Base-by-base conservation (phyloP, 192 early-diverging fungal genomes). In the Rhizophagus sp. region DNA sequence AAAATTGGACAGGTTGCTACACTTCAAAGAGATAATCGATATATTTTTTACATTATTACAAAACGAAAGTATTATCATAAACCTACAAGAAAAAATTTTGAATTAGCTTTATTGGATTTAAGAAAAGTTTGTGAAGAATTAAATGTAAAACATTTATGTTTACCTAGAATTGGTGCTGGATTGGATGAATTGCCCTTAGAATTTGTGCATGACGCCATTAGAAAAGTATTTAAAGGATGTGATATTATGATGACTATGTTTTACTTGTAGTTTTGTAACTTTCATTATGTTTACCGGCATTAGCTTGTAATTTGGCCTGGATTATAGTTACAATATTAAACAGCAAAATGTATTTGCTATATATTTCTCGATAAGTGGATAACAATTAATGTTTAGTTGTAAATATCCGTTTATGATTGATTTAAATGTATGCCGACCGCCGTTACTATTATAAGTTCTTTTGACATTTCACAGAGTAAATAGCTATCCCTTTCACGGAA, bases 41-140 rank as follows among this genome's bases (percentile, higher is more conserved):
- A 79, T 41, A 83, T 83, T 61, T 85, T 85, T 47, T 85, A 85
- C 64, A 64, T 85, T 17, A 83, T 83, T 13, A 81, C 84, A 27
- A 78, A 80, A 34, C 57, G 76, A 66, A 77, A 62, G 47, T 65
- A 34, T 24, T 85, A 47, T 41, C 75, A 81, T 33, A 78, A 61
- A 75, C 72, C 84, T 30, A 81, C 61, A 12, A 34, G 64, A 19
- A 67, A 13, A 7, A 75, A 85, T 57, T 79, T 83, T 24, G 80
- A 81, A 52, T 25, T 19, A 17, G 67, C 75, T 22, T 67, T 81
- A 25, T 33, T 41, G 12, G 75, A 81, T 17, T 63, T 85, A 6
- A 47, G 70, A 68, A 75, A 41, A 33, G n/a, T 62, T 12, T 85
- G 84, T 61, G 82, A 81, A 44, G 75, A 69, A 47, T 24, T 79